Percentiles rank a stretch among this genome's conserved stretches.
Conservation (phyloP, 176 grass and related monocot species). For the Aechmea fasciata region DNA sequence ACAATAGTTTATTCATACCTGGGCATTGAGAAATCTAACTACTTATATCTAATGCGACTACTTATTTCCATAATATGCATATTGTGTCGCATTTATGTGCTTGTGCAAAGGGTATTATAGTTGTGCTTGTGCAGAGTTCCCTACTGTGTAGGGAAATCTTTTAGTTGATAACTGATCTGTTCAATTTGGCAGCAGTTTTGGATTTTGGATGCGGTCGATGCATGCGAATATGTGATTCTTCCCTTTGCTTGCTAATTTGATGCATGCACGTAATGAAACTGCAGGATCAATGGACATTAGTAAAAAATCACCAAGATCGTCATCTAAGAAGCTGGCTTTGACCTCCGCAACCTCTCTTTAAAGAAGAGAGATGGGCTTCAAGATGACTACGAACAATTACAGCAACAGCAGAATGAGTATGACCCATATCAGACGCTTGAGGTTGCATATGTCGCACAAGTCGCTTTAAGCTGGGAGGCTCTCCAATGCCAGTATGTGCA, state of each 20-base stretch:
- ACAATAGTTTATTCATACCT: too few species aligned
- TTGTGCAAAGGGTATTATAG: too few species aligned
- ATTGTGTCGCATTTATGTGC: too few species aligned
- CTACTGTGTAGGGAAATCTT: too few species aligned
- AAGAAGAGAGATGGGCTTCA: slow-evolving; percentile 49
- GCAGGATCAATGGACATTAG: slow-evolving; percentile 38
- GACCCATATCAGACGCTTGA: slow-evolving; percentile 68
- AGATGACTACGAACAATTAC: slow-evolving; percentile 45
- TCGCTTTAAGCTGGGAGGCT: slow-evolving; percentile 91
- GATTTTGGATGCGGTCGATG: too few species aligned
- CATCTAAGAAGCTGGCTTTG: slow-evolving; percentile 49
- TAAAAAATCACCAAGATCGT: slow-evolving; percentile 58
- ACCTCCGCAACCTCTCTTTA: slow-evolving; percentile 80
- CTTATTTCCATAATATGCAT: too few species aligned
- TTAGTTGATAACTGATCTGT: too few species aligned
- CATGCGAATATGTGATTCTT: background rate
- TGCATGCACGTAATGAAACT: background rate
- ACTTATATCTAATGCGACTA: too few species aligned
- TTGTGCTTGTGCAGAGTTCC: too few species aligned
- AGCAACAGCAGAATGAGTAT: slow-evolving; percentile 33
- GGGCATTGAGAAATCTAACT: too few species aligned
- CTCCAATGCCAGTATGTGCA: slow-evolving; percentile 79
- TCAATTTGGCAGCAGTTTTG: too few species aligned
- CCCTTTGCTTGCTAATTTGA: background rate
- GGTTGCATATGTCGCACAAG: slow-evolving; percentile 69